phyloP scores from a whole-genome alignment of 2,329 filamentous ascomycete genomes.

The Penicillium sp. region DNA sequence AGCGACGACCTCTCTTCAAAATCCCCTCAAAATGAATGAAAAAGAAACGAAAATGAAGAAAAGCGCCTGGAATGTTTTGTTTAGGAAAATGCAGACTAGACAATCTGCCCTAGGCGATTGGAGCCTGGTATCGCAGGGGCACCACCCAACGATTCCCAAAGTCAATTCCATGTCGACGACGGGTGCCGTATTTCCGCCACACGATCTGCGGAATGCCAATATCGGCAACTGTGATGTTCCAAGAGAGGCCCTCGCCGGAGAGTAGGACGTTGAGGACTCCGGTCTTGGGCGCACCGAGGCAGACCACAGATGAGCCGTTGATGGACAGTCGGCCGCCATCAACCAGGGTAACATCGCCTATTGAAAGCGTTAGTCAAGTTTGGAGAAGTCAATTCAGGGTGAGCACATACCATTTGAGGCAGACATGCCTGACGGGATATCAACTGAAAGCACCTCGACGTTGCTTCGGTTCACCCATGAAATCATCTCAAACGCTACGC shows the following conservation, averaged over 20 bases:
- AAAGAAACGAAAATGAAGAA: too few relatives aligned
- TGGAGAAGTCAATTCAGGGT: slow-evolving; percentile 27
- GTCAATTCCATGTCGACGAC: slow-evolving; percentile 77
- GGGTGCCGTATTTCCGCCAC: slow-evolving; percentile 80
- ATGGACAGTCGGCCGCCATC: slow-evolving; percentile 79
- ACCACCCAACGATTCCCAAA: slow-evolving; percentile 87
- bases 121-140: slow-evolving; percentile 55
- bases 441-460: slow-evolving; percentile 79
- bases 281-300: slow-evolving; percentile 80
- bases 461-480: slow-evolving; percentile 90
- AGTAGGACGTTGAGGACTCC: slow-evolving; percentile 76
- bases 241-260: slow-evolving; percentile 56
- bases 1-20: background rate
- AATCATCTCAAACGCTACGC: slow-evolving; percentile 82
- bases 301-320: slow-evolving; percentile 76
- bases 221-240: slow-evolving; percentile 81
- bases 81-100: background rate
- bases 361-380: slow-evolving; percentile 16
- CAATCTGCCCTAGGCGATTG: slow-evolving; percentile 20
- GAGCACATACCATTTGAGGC: slow-evolving; percentile 67
- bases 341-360: slow-evolving; percentile 54
- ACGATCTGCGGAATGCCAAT: slow-evolving; percentile 79
- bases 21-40: too few relatives aligned
- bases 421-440: slow-evolving; percentile 84
- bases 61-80: slow-evolving; percentile 2